phyloP scores from a whole-genome alignment of 495 filamentous ascomycete genomes.

The Penicillium ochrochloron region DNA sequence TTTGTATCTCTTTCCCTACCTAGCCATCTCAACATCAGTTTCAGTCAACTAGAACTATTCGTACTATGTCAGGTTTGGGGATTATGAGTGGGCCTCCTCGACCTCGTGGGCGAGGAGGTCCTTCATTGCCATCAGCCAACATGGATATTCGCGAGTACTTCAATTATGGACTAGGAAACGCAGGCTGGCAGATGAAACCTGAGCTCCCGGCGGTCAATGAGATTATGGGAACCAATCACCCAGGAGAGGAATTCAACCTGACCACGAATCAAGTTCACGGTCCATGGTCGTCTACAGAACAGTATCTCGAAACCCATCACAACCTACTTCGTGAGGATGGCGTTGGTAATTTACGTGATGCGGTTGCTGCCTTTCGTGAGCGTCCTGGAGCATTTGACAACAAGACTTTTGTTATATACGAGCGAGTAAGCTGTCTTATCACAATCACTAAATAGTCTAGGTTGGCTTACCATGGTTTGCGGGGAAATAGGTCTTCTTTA shows the following conservation, averaged over 20 bases:
- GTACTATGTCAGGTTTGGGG: neutral
- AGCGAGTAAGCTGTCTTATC: slow-evolving; percentile 55
- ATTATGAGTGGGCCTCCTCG: neutral
- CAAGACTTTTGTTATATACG: slow-evolving; percentile 68
- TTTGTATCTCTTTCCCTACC: neutral
- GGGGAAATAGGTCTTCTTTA: slow-evolving; percentile 63
- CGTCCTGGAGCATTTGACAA: slow-evolving; percentile 56
- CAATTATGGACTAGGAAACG: neutral
- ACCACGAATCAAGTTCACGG: slow-evolving; percentile 29
- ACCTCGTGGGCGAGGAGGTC: neutral
- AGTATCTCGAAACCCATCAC: slow-evolving; percentile 68
- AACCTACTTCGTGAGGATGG: slow-evolving; percentile 68
- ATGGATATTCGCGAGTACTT: slow-evolving; percentile 4
- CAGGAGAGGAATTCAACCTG: neutral
- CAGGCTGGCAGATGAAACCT: neutral
- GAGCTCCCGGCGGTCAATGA: slow-evolving; percentile 15
- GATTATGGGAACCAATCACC: slow-evolving; percentile 6
- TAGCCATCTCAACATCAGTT: neutral
- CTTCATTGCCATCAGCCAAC: neutral
- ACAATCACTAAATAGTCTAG: neutral
- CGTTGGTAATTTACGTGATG: slow-evolving; percentile 61
- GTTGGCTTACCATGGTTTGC: neutral
- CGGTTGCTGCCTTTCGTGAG: slow-evolving; percentile 53
- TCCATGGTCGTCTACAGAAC: slow-evolving; percentile 52
- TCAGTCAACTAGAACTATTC: neutral